Evolutionary conservation across 139 green algal species (phyloP).

Genomic region (Chlamydomonas schloesseri): DNA sequence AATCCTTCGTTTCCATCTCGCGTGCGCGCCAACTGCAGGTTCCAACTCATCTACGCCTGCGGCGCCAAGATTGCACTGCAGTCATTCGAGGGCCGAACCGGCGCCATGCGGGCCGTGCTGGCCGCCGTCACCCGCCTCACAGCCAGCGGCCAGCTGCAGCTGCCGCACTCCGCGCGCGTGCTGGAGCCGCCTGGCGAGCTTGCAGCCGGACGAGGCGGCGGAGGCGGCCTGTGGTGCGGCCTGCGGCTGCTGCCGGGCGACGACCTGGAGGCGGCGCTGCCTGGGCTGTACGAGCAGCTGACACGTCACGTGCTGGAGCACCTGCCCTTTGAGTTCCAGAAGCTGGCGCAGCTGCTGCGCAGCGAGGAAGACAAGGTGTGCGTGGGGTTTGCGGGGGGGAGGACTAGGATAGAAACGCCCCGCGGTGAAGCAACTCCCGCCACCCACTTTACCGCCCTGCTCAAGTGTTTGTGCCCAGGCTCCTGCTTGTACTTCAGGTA

Average conservation of each 20-base stretch:
- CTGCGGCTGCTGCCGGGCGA: conserved; percentile 55
- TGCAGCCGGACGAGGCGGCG: no score
- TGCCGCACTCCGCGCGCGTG: background rate
- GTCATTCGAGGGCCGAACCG: background rate
- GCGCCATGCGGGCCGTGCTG: background rate
- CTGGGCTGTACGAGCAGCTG: conserved; percentile 19
- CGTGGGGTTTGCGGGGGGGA: no score
- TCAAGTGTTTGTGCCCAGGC: no score
- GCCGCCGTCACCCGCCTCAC: background rate
- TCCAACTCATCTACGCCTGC: conserved; percentile 34
- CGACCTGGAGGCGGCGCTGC: conserved; percentile 17
- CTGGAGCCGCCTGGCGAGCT: background rate
- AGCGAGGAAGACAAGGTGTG: background rate
- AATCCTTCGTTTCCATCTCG: background rate
- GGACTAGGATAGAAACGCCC: no score
- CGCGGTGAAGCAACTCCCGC: no score
- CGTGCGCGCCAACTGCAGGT: no score
- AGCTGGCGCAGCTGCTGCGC: no score
- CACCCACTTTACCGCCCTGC: no score
- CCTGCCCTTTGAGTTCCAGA: no score
- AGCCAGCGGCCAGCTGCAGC: background rate
- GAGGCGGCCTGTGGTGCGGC: no score
- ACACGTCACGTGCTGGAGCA: conserved; percentile 23
- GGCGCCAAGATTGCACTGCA: background rate
- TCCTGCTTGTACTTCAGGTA: no score